Percentiles rank a stretch among this genome's conserved stretches.
Evolutionary conservation across 495 filamentous ascomycete genomes (phyloP).

Genomic region (Xylaria flabelliformis): DNA sequence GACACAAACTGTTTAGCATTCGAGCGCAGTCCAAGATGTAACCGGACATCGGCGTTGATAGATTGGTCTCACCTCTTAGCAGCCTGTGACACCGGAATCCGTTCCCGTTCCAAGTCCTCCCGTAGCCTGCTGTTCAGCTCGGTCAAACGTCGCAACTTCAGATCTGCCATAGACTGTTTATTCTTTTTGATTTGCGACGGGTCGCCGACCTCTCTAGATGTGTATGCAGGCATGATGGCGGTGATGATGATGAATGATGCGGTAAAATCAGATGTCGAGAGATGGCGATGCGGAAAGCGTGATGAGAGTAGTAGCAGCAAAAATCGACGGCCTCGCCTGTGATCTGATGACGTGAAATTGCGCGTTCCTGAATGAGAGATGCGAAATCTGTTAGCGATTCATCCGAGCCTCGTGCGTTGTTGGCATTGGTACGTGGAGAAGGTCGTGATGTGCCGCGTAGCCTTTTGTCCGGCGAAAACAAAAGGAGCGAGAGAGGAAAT

Average conservation of each 20-base stretch:
- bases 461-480: constrained; percentile 18
- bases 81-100: constrained; percentile 94
- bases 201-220: constrained; percentile 64
- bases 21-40: constrained; percentile 1
- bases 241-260: constrained; percentile 35
- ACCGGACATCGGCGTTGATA: neutral
- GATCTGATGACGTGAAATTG: constrained; percentile 15
- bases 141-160: constrained; percentile 93
- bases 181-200: constrained; percentile 84
- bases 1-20: constrained; percentile 14
- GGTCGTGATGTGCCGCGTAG: constrained; percentile 1
- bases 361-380: constrained; percentile 18
- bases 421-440: neutral
- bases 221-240: constrained; percentile 60
- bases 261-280: constrained; percentile 2
- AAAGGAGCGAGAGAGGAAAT: constrained; percentile 13
- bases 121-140: constrained; percentile 93
- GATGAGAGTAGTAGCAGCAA: neutral
- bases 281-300: constrained; percentile 9
- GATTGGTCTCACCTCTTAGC: constrained; percentile 73
- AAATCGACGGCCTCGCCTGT: constrained; percentile 6
- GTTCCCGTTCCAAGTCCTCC: constrained; percentile 92
- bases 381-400: constrained; percentile 8
- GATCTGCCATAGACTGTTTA: constrained; percentile 98
- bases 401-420: neutral